phyloP scores from a whole-genome alignment of 2,329 filamentous ascomycete genomes.

The Colletotrichum trifolii region DNA sequence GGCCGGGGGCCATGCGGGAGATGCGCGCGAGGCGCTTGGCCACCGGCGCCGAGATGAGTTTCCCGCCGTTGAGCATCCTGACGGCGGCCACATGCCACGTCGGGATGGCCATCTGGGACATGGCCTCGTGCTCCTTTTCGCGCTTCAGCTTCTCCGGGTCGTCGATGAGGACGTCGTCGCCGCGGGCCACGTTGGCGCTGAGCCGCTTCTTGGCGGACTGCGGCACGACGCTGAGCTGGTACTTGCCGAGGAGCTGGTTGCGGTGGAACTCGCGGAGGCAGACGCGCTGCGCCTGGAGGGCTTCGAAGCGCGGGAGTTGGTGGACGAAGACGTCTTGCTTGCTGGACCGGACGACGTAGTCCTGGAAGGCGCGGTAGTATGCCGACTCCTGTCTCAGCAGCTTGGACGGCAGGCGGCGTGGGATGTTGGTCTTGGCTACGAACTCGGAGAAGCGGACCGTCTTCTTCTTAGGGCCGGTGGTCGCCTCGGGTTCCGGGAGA shows the following conservation, averaged over 20 bases:
- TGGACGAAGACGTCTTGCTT: slow-evolving; percentile 84
- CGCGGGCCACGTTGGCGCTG: slow-evolving; percentile 78
- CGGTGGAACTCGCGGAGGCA: slow-evolving; percentile 79
- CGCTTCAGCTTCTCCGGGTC: slow-evolving; percentile 71
- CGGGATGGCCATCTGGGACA: slow-evolving; percentile 74
- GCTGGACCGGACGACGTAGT: slow-evolving; percentile 74
- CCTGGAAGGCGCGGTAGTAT: slow-evolving; percentile 89
- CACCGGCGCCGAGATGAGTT: slow-evolving; percentile 71
- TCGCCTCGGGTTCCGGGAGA: slow-evolving; percentile 43
- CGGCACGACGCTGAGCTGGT: slow-evolving; percentile 77
- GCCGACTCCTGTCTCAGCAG: slow-evolving; percentile 74
- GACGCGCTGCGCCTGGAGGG: slow-evolving; percentile 84
- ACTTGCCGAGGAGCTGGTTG: slow-evolving; percentile 86
- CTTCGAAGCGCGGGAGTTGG: slow-evolving; percentile 86
- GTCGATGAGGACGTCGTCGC: slow-evolving; percentile 72
- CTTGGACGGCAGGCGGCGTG: slow-evolving; percentile 63
- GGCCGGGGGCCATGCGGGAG: slow-evolving; percentile 59
- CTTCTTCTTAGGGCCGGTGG: slow-evolving; percentile 67
- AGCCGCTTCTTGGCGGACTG: slow-evolving; percentile 77
- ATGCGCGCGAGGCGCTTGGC: slow-evolving; percentile 69
- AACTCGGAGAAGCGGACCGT: slow-evolving; percentile 78
- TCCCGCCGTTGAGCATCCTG: slow-evolving; percentile 72
- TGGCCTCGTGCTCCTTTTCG: slow-evolving; percentile 85
- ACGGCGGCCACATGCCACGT: slow-evolving; percentile 71
- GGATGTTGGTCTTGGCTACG: slow-evolving; percentile 56